phyloP scores from a whole-genome alignment of 2,329 filamentous ascomycete species.

The Fusarium zealandicum region DNA sequence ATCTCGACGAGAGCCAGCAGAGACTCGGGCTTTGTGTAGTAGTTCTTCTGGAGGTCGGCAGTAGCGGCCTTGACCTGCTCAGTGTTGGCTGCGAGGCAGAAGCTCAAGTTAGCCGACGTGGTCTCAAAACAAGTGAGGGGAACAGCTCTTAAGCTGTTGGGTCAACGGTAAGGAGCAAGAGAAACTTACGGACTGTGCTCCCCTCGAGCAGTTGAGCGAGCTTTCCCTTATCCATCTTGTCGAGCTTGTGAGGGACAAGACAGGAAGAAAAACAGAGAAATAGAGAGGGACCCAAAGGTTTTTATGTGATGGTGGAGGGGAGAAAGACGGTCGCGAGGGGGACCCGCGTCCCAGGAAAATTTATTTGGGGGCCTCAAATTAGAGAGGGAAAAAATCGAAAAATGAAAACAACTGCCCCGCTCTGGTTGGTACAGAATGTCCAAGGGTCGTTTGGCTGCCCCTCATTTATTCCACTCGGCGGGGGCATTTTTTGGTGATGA shows the following conservation, averaged over 20 bases:
- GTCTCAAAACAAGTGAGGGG: slow-evolving; percentile 2
- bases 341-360: slow-evolving; percentile 33
- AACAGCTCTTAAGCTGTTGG: slow-evolving; percentile 7
- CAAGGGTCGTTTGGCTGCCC: slow-evolving; percentile 26
- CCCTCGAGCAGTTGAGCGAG: slow-evolving; percentile 88
- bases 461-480: slow-evolving; percentile 34
- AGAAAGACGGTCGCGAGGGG: slow-evolving; percentile 23
- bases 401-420: slow-evolving; percentile 35
- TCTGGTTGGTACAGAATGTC: slow-evolving; percentile 12
- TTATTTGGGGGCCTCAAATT: slow-evolving; percentile 27
- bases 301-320: slow-evolving; percentile 28
- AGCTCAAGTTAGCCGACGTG: slow-evolving; percentile 17
- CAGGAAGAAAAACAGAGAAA: slow-evolving; percentile 33
- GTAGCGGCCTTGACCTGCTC: slow-evolving; percentile 90
- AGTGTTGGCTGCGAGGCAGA: slow-evolving; percentile 73
- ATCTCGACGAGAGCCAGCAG: slow-evolving; percentile 88
- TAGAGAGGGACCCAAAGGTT: slow-evolving; percentile 27
- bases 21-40: slow-evolving; percentile 85
- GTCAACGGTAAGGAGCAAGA: slow-evolving; percentile 7
- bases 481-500: slow-evolving; percentile 32
- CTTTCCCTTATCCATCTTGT: slow-evolving; percentile 65
- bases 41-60: slow-evolving; percentile 88
- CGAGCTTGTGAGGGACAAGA: slow-evolving; percentile 34
- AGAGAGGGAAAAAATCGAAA: slow-evolving; percentile 18
- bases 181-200: slow-evolving; percentile 80